Conservation (phyloP, 2,329 filamentous ascomycete genomes). For the Talaromyces sp. region DNA sequence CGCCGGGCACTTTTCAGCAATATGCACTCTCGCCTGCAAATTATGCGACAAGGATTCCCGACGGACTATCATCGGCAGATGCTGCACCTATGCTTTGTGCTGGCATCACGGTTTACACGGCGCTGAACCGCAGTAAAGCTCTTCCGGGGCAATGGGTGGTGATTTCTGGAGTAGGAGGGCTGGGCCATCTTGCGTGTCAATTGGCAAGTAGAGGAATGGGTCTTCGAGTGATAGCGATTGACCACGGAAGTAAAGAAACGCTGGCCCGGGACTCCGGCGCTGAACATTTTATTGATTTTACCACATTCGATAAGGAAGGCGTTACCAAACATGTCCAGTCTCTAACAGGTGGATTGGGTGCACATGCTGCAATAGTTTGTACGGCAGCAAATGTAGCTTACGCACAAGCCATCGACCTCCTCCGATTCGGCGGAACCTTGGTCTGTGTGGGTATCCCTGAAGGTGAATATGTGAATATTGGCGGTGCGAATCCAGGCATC, state of each 20-base stretch:
- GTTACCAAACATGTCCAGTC: constrained; percentile 56
- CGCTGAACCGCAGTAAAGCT: constrained; percentile 59
- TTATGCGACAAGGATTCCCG: constrained; percentile 69
- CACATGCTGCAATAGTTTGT: constrained; percentile 59
- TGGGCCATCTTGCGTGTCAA: constrained; percentile 64
- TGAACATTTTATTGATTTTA: constrained; percentile 64
- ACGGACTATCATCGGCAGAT: constrained; percentile 55
- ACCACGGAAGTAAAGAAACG: constrained; percentile 59
- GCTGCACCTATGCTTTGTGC: constrained; percentile 68
- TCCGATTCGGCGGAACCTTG: constrained; percentile 50
- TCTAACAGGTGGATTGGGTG: constrained; percentile 57
- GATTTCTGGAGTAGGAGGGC: constrained; percentile 59
- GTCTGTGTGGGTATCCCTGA: constrained; percentile 55
- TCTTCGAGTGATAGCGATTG: constrained; percentile 63
- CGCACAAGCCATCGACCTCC: constrained; percentile 46
- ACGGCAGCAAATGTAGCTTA: constrained; percentile 52
- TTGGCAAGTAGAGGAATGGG: constrained; percentile 60
- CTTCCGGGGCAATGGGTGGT: constrained; percentile 60
- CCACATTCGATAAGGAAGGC: constrained; percentile 47
- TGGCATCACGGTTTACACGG: constrained; percentile 65
- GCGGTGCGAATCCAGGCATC: constrained; percentile 40
- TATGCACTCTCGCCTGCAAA: constrained; percentile 62
- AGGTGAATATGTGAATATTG: constrained; percentile 45
- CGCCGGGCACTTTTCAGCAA: constrained; percentile 70
- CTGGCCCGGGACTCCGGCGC: constrained; percentile 60